Conservation (phyloP, 257 asterid species). For the Datura wrightii region DNA sequence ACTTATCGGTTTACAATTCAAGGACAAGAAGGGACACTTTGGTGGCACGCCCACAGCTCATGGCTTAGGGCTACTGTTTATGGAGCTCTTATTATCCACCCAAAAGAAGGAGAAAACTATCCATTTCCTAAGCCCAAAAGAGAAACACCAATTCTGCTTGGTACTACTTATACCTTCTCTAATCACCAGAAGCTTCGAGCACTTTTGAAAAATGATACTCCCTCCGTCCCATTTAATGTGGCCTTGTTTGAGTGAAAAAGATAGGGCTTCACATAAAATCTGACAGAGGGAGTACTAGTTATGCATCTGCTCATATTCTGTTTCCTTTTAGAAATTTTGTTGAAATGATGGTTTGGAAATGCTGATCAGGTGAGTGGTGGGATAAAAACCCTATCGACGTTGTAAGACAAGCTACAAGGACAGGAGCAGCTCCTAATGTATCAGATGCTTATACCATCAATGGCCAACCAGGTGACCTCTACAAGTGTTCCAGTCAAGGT, state of each 20-base stretch:
- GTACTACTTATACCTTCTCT: conserved; percentile 41
- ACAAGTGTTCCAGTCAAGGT: conserved; percentile 83
- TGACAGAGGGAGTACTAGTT: background rate
- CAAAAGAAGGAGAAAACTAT: conserved; percentile 64
- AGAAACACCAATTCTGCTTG: conserved; percentile 81
- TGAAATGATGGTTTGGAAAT: background rate
- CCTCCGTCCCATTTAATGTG: background rate
- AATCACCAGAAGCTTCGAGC: background rate
- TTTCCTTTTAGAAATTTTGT: background rate
- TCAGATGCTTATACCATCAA: conserved; percentile 91
- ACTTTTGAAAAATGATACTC: background rate
- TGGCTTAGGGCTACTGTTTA: conserved; percentile 94
- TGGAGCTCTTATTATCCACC: conserved; percentile 75
- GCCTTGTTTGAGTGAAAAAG: background rate
- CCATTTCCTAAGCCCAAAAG: conserved; percentile 81
- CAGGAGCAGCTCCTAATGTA: conserved; percentile 81
- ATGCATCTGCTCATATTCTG: background rate
- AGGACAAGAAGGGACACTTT: conserved; percentile 88
- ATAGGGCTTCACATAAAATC: background rate
- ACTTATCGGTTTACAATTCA: conserved; percentile 72
- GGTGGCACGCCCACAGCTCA: conserved; percentile 99
- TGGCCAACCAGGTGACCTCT: conserved; percentile 95
- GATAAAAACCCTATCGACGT: conserved; percentile 81
- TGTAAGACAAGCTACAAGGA: conserved; percentile 68
- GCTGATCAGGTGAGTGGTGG: conserved; percentile 95